Percentiles rank a stretch among this genome's conserved stretches.
Conservation (phyloP, 345 rosid genomes). For the Bretschneidera sinensis region DNA sequence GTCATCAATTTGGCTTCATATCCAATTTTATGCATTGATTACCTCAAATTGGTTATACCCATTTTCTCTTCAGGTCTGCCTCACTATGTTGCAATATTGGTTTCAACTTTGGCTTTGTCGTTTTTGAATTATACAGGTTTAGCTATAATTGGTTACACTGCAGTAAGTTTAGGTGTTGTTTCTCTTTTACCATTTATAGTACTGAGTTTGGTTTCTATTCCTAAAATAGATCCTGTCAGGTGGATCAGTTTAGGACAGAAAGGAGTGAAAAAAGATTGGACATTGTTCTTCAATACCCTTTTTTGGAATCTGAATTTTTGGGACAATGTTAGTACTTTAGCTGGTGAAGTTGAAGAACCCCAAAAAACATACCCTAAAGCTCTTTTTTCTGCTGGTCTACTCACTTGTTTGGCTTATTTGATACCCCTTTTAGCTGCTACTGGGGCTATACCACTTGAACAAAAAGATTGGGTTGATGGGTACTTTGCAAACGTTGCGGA, state of each 20-base stretch:
- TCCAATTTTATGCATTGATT: conserved; percentile 47
- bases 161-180: conserved; percentile 40
- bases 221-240: conserved; percentile 42
- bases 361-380: conserved; percentile 48
- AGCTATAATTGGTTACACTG: conserved; percentile 47
- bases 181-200: conserved; percentile 53
- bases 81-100: conserved; percentile 28
- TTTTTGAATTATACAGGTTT: conserved; percentile 50
- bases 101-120: conserved; percentile 35
- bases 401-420: conserved; percentile 49
- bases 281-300: conserved; percentile 56
- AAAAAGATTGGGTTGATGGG: conserved; percentile 56
- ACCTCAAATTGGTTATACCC: conserved; percentile 36
- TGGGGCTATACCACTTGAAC: conserved; percentile 63
- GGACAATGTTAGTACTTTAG: conserved; percentile 61
- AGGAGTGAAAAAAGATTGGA: conserved; percentile 58
- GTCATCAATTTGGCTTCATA: conserved; percentile 55
- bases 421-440: conserved; percentile 55
- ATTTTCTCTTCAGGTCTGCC: conserved; percentile 35
- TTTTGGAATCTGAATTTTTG: conserved; percentile 74
- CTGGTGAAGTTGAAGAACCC: conserved; percentile 60
- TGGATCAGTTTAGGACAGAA: conserved; percentile 58
- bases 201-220: conserved; percentile 43
- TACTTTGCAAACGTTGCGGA: conserved; percentile 54
- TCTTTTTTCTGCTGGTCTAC: conserved; percentile 40